Evolutionary conservation across 2,329 filamentous ascomycete genomes (phyloP), one percentile per base, ranked within the genome.

Genomic region (Botrytis sinoallii): DNA sequence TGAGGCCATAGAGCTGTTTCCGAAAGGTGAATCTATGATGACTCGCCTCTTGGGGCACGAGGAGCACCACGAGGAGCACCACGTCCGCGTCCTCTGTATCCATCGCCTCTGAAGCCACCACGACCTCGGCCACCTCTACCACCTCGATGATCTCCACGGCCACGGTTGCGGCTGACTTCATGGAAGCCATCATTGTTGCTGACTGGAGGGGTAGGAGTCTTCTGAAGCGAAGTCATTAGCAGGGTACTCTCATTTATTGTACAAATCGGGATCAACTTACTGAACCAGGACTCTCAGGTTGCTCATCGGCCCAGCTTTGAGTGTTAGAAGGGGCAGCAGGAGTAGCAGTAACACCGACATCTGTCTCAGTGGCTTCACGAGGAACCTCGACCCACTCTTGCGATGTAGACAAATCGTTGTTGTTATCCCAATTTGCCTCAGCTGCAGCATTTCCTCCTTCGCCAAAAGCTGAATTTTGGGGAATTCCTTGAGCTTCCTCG

Each of bases 271-370:
- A 38, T 79, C 83, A 77, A 79, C 84, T 77, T 81, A 88, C 85
- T 80, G 85, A 84, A 44, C 67, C 73, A 59, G 82, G 82, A 72
- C 81, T 82, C 74, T 90, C 88, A 29, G 91, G 89, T 78, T 92
- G 88, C 75, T 96, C 93, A 79, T 97, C 94, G 40, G 93, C 93
- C 93, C 93, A 97, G 79, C 91, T 94, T 80, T 92, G 90, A 59
- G 86, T 86, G 79, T 88, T 87, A 44, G 86, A 85, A 79, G 87
- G 86, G 72, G 84, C 81, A 57, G 84, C 82, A 38, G 89, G 84
- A 10, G 88, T 89, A 40, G 89, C 88, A 65, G 86, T 84, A 60
- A 89, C 81, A 55, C 89, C 89, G 55, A 87, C 89, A 75, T 96
- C 93, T 8, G 92, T 91, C 85, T 97, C 94, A 70, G 89, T 84